A percentile compares a stretch with the other conserved stretches of the same genome.
Evolutionary conservation across 1,284 basidiomycete genomes (phyloP).

Genomic region (Ceratobasidium sp.): DNA sequence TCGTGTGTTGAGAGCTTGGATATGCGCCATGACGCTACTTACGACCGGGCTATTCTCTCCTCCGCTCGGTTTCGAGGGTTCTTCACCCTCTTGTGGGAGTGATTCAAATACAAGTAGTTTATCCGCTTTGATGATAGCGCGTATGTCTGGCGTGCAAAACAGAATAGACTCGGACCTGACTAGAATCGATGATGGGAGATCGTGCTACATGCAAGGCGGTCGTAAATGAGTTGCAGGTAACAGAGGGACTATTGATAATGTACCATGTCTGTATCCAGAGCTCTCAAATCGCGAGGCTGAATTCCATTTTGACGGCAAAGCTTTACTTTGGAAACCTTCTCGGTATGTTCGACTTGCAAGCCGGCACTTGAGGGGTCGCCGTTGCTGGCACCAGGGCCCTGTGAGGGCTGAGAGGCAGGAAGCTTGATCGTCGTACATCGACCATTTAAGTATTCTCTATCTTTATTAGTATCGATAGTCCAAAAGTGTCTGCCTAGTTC

Average conservation of each 20-base stretch:
- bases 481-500: slow-evolving; percentile 6
- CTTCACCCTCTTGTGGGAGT: slow-evolving; percentile 7
- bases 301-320: slow-evolving; percentile 46
- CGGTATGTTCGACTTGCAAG: slow-evolving; percentile 17
- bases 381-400: background rate
- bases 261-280: slow-evolving; percentile 46
- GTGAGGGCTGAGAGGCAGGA: slow-evolving; percentile 9
- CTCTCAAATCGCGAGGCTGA: slow-evolving; percentile 45
- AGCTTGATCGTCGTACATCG: slow-evolving; percentile 38
- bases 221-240: background rate
- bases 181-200: slow-evolving; percentile 43
- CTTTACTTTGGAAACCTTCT: slow-evolving; percentile 44
- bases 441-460: slow-evolving; percentile 36
- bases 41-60: slow-evolving; percentile 29
- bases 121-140: slow-evolving; percentile 45
- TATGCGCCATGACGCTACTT: slow-evolving; percentile 34
- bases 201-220: slow-evolving; percentile 28
- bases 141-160: slow-evolving; percentile 45
- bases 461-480: slow-evolving; percentile 17
- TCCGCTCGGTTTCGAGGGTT: background rate
- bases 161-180: slow-evolving; percentile 44
- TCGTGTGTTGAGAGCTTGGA: slow-evolving; percentile 21
- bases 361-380: background rate
- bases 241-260: background rate
- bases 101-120: slow-evolving; percentile 43